Percentiles rank a stretch among this genome's conserved stretches.
phyloP scores from a whole-genome alignment of 768 basidiomycete species.

The Tricholoma furcatifolium region DNA sequence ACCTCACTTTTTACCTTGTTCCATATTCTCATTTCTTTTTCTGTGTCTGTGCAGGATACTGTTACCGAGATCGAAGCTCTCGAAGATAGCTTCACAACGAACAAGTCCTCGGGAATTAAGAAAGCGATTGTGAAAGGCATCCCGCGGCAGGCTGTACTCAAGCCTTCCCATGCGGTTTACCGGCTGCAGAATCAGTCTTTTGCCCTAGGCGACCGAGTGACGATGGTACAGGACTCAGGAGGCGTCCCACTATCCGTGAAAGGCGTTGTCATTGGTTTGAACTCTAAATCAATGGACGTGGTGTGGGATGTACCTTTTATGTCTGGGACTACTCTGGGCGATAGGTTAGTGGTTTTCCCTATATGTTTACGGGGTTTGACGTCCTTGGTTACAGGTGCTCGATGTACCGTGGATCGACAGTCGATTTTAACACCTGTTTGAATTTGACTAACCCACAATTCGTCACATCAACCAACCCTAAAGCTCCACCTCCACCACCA shows the following conservation, averaged over 20 bases:
- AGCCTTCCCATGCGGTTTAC: conserved; percentile 87
- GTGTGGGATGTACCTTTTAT: conserved; percentile 97
- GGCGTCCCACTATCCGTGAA: conserved; percentile 88
- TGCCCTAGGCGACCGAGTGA: conserved; percentile 87
- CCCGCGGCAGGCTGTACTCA: conserved; percentile 89
- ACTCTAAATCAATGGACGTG: conserved; percentile 86
- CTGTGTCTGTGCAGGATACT: conserved; percentile 76
- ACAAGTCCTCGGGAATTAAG: conserved; percentile 71
- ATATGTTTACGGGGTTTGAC: neutral
- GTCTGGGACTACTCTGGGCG: conserved; percentile 83
- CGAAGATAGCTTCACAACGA: conserved; percentile 64
- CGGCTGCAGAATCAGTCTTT: conserved; percentile 90
- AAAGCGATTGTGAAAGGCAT: conserved; percentile 93
- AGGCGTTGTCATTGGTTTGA: conserved; percentile 91
- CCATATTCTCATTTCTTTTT: neutral
- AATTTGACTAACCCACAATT: conserved; percentile 89
- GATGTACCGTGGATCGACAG: conserved; percentile 86
- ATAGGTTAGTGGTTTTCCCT: conserved; percentile 51
- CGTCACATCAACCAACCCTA: conserved; percentile 69
- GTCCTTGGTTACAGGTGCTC: conserved; percentile 65
- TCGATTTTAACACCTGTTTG: conserved; percentile 84
- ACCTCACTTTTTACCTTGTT: neutral
- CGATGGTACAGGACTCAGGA: conserved; percentile 95
- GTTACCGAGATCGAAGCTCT: conserved; percentile 77
- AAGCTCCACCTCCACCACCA: conserved; percentile 47